Percentiles rank a stretch among this genome's conserved stretches.
Evolutionary conservation across 441 rosid species (phyloP).

Genomic region (Daphne laureola): DNA sequence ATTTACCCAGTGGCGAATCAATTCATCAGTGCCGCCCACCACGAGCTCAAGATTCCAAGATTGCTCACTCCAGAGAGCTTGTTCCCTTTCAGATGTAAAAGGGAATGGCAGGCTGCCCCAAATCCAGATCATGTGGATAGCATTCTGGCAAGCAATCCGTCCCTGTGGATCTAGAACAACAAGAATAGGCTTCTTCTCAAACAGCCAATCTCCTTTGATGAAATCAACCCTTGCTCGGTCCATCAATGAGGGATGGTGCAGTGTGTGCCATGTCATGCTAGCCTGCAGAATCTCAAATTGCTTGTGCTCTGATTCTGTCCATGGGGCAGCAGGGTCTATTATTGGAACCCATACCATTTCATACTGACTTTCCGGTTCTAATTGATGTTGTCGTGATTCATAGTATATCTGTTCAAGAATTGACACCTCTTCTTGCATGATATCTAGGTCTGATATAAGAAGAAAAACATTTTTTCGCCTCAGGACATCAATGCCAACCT

Average conservation of each 20-base stretch:
- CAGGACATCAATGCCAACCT: constrained; percentile 65
- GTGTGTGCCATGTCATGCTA: constrained; percentile 66
- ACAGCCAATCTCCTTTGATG: constrained; percentile 61
- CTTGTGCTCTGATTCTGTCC: constrained; percentile 30
- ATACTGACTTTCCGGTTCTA: constrained; percentile 37
- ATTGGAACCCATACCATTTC: constrained; percentile 82
- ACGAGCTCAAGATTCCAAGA: constrained; percentile 55
- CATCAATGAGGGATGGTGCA: constrained; percentile 48
- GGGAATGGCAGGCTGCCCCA: constrained; percentile 78
- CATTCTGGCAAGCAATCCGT: constrained; percentile 58
- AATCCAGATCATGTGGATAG: constrained; percentile 87
- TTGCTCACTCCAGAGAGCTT: constrained; percentile 59
- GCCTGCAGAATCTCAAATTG: constrained; percentile 37
- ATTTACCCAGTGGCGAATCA: constrained; percentile 45
- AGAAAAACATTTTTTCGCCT: constrained; percentile 59
- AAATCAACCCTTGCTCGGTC: constrained; percentile 49
- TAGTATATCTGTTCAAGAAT: constrained; percentile 60
- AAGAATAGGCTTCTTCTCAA: constrained; percentile 64
- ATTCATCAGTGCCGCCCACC: constrained; percentile 40
- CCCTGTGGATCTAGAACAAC: constrained; percentile 81
- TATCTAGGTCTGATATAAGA: constrained; percentile 65
- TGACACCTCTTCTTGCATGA: constrained; percentile 44
- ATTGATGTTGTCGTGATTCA: constrained; percentile 35
- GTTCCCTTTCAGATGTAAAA: constrained; percentile 58
- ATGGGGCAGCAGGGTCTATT: constrained; percentile 32